Evolutionary conservation across 441 rosid genomes (phyloP), one percentile per base, ranked within the genome.

Genomic region (Erodium moschatum): DNA sequence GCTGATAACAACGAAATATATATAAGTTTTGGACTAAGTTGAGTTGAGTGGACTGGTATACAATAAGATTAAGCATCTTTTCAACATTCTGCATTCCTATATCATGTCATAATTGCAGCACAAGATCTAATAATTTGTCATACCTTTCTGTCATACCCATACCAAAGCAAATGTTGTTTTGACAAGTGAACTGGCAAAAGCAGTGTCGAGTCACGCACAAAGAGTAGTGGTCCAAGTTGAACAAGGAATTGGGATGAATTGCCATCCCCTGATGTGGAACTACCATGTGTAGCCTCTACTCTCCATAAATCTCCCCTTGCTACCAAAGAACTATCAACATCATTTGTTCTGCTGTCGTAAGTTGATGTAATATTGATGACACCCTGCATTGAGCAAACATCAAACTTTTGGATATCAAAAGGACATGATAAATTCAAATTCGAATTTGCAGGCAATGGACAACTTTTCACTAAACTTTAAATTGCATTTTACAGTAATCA

Each of bases 261-360:
- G 48, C 80, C 92, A 80, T 79, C 82, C 67, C 90, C 85, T 16
- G 86, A 79, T 19, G 85, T 81, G 66, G 89, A 85, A 73, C 83
- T 80, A 21, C 84, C 86, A 73, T 82, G 81, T n/a, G 97, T 86
- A 67, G 96, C 97, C 81, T 93, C 97, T 27, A 89, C 80, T 77
- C 95, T 87, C 97, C 98, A 91, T 62, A 91, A 85, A 78, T 89
- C 97, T 82, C 98, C 97, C 86, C 93, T 86, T 29, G 97, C 95
- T 81, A 85, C 87, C 75, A 91, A 72, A 62, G 98, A 87, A 75
- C 89, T 89, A 73, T 86, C 98, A 63, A 87, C 74, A 66, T 75
- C 87, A 65, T 70, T 81, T 29, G 89, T 89, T 74, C 87, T 84
- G 75, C 89, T 91, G 65, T 94, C 89, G 77, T 84, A 91, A 68